Conservation (phyloP, 805 yeast genomes). For the Allodekkera sacchari region DNA sequence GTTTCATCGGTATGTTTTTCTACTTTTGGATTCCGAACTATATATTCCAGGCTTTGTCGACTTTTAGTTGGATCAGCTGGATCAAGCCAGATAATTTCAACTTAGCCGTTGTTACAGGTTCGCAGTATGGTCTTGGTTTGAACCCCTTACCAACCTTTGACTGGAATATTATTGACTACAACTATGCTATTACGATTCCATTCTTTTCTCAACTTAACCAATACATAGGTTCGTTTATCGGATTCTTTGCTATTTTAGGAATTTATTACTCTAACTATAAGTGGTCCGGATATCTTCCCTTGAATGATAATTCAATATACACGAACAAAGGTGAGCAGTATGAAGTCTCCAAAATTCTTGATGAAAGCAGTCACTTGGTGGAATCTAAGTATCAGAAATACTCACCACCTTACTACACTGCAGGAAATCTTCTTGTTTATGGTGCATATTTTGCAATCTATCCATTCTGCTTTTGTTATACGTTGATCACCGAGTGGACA, state of each 20-base stretch:
- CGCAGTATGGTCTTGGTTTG: constrained; percentile 50
- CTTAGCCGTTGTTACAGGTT: constrained; percentile 57
- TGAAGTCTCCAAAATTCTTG: constrained; percentile 38
- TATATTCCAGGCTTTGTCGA: constrained; percentile 47
- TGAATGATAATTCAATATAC: not conserved
- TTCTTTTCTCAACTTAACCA: constrained; percentile 35
- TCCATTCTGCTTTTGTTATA: constrained; percentile 1
- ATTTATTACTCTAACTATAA: constrained; percentile 42
- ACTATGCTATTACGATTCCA: constrained; percentile 61
- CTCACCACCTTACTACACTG: constrained; percentile 61
- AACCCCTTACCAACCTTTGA: constrained; percentile 60
- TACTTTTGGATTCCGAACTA: constrained; percentile 58
- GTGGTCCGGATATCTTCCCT: constrained; percentile 31
- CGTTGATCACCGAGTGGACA: not conserved
- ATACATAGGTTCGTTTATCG: constrained; percentile 36
- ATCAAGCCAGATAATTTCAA: constrained; percentile 43
- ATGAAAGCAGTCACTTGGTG: constrained; percentile 34
- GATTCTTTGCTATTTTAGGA: constrained; percentile 49
- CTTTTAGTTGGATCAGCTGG: constrained; percentile 59
- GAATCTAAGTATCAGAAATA: constrained; percentile 37
- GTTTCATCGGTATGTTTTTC: constrained; percentile 23
- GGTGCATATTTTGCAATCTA: constrained; percentile 42
- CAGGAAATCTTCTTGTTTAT: constrained; percentile 51
- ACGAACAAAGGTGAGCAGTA: constrained; percentile 41
- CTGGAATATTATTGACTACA: constrained; percentile 51